Evolutionary conservation across 345 rosid species (phyloP).

Genomic region (Pistacia integerrima): DNA sequence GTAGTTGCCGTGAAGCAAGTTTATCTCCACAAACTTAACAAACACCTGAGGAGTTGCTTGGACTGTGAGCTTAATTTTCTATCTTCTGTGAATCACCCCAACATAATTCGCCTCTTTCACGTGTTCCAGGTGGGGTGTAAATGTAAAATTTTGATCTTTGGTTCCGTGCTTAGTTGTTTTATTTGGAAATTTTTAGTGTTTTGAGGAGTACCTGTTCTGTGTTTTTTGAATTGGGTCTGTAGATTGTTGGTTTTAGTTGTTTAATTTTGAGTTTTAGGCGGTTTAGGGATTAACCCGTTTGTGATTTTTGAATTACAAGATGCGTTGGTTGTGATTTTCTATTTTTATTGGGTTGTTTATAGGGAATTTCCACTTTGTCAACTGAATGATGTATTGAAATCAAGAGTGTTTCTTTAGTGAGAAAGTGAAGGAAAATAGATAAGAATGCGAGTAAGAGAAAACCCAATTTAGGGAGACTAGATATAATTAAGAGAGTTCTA

Average conservation of each 20-base stretch:
- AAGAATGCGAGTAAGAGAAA: no score
- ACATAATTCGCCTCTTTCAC: constrained; percentile 56
- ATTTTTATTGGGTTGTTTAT: no score
- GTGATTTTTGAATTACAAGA: not conserved
- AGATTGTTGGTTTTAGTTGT: not conserved
- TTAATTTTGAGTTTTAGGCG: not conserved
- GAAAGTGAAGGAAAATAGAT: no score
- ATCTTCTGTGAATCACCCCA: constrained; percentile 61
- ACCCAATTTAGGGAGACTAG: no score
- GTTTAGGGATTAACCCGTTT: not conserved
- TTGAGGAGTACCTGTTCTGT: not conserved
- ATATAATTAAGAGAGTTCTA: no score
- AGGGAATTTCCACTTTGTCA: no score
- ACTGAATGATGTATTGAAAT: no score
- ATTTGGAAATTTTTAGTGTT: not conserved
- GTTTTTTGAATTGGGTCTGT: not conserved
- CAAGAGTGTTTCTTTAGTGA: no score
- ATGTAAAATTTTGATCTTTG: not conserved
- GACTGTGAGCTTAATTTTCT: constrained; percentile 57
- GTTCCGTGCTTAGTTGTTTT: not conserved
- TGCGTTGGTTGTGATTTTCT: no score
- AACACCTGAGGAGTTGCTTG: constrained; percentile 46
- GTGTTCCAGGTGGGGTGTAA: constrained; percentile 39
- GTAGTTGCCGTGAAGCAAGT: constrained; percentile 64
- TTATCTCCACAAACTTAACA: constrained; percentile 49